Conservation (phyloP, 805 yeast genomes). For the Saccharomycopsis sp. region DNA sequence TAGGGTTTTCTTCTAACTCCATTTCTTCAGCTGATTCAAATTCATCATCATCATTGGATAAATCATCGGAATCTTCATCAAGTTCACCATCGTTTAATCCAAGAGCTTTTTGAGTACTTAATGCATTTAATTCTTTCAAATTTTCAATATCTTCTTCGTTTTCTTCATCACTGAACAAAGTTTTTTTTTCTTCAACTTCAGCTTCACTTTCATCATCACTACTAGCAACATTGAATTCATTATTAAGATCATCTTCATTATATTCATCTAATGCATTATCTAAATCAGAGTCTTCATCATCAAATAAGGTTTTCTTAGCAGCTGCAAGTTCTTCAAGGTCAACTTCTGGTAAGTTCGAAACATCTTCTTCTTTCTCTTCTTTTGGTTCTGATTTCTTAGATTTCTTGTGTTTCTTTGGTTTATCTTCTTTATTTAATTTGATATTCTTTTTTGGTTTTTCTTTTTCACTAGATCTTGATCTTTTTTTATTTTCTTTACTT, state of each 20-base stretch:
- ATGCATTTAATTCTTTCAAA: constrained; percentile 19
- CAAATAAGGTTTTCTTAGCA: constrained; percentile 68
- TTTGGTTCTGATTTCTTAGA: constrained; percentile 25
- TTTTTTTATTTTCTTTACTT: constrained; percentile 11
- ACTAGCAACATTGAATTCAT: constrained; percentile 24
- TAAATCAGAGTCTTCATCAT: constrained; percentile 31
- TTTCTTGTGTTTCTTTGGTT: constrained; percentile 27
- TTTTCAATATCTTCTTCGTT: constrained; percentile 19
- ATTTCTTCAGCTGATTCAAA: constrained; percentile 22
- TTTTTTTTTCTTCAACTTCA: constrained; percentile 6
- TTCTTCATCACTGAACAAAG: constrained; percentile 18
- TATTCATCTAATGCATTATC: constrained; percentile 35
- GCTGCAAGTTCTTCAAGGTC: constrained; percentile 55
- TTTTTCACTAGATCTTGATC: not conserved
- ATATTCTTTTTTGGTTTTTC: not conserved
- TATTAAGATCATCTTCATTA: constrained; percentile 50
- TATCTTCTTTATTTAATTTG: constrained; percentile 5
- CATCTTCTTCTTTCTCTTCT: constrained; percentile 17
- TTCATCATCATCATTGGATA: constrained; percentile 23
- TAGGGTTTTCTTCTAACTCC: constrained; percentile 31
- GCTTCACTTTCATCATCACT: constrained; percentile 18
- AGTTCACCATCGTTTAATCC: constrained; percentile 24
- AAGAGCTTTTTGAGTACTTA: constrained; percentile 13
- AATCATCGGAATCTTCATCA: constrained; percentile 27
- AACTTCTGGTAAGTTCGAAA: constrained; percentile 45